A percentile compares a stretch with the other conserved stretches of the same genome.
Evolutionary conservation across 2,329 filamentous ascomycete species (phyloP).

Genomic region (Fusarium sp.): DNA sequence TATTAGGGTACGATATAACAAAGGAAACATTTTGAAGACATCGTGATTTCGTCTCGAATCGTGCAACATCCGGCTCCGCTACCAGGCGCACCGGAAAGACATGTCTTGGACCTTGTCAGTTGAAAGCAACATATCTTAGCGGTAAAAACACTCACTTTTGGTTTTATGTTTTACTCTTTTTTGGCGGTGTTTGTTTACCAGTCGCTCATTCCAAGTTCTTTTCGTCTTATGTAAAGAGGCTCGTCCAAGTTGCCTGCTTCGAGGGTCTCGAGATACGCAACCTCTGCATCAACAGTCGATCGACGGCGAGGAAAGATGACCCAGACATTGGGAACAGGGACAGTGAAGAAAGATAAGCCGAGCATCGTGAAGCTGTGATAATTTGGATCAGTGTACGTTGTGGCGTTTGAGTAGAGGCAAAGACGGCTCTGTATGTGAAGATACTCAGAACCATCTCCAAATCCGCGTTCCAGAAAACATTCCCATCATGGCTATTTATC

Average conservation of each 20-base stretch:
- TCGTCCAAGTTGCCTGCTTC: constrained; percentile 36
- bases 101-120: not conserved
- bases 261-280: constrained; percentile 21
- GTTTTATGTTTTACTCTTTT: not conserved
- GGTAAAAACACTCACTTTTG: not conserved
- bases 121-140: not conserved
- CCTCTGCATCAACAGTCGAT: constrained; percentile 25
- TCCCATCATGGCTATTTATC: constrained; percentile 13
- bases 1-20: not conserved
- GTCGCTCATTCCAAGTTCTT: constrained; percentile 28
- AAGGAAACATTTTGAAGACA: not conserved
- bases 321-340: constrained; percentile 34
- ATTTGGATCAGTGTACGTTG: not conserved
- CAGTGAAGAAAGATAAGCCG: constrained; percentile 35
- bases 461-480: not conserved
- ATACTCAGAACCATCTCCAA: not conserved
- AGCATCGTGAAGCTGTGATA: constrained; percentile 26
- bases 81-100: constrained; percentile 16
- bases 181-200: constrained; percentile 11
- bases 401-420: not conserved
- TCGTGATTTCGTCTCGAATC: constrained; percentile 21
- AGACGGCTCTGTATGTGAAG: not conserved
- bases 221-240: constrained; percentile 27
- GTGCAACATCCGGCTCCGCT: constrained; percentile 9
- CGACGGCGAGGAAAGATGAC: constrained; percentile 32